Conservation (phyloP, 1,284 basidiomycete genomes). For the Microbotryomycetes sp. region DNA sequence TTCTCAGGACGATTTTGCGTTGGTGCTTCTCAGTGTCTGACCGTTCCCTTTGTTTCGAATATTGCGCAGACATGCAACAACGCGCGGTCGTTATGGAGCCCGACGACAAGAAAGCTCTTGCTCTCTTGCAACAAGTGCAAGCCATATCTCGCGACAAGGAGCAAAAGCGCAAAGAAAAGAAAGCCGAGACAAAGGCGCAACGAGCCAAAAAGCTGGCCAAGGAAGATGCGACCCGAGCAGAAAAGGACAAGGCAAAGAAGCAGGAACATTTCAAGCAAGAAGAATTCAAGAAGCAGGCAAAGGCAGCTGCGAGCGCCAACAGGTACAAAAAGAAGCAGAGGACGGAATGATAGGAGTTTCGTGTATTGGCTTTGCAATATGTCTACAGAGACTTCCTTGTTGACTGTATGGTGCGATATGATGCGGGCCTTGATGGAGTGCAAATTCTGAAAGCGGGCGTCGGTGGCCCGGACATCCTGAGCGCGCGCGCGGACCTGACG, state of each 20-base stretch:
- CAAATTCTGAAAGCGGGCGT: too few relatives aligned
- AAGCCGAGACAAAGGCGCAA: conserved; percentile 52
- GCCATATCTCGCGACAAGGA: conserved; percentile 85
- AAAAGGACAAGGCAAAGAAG: conserved; percentile 59
- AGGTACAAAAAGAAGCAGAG: conserved; percentile 7
- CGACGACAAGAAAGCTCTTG: conserved; percentile 85
- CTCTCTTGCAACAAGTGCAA: conserved; percentile 90
- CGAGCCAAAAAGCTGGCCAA: conserved; percentile 23
- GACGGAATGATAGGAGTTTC: conserved; percentile 1
- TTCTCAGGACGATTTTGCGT: too few relatives aligned
- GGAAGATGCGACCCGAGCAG: conserved; percentile 8
- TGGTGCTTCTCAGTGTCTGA: too few relatives aligned
- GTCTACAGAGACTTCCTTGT: background rate
- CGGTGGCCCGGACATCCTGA: background rate
- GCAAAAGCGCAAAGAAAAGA: conserved; percentile 67
- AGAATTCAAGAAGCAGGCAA: conserved; percentile 8
- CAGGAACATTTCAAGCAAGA: conserved; percentile 55
- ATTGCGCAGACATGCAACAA: conserved; percentile 63
- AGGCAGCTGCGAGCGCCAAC: background rate
- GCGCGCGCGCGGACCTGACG: background rate
- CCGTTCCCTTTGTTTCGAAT: too few relatives aligned
- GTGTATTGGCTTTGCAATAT: background rate
- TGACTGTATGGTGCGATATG: background rate
- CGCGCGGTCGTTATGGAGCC: conserved; percentile 91
- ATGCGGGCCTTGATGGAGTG: too few relatives aligned